These are phyloP conservation scores for Harringtonia lauricola DNA, from an alignment of 2,329 filamentous ascomycete species.

Conservation along the genomic window DNA sequence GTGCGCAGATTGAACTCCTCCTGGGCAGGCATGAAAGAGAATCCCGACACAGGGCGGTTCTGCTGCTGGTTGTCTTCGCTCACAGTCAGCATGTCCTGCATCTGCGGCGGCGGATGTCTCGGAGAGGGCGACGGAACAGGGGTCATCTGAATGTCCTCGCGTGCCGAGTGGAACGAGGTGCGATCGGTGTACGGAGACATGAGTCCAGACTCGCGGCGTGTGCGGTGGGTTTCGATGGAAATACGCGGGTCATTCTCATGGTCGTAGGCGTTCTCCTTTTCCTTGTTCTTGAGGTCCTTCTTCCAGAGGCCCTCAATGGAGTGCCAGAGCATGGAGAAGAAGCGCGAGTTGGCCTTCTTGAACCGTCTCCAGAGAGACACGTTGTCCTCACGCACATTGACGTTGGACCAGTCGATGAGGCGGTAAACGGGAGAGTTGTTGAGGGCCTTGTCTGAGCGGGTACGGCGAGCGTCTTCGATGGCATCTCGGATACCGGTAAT, in stretches of 20 bases:
- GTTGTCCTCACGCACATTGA: slow-evolving; percentile 82
- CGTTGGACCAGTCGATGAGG: slow-evolving; percentile 79
- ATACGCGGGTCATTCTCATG: slow-evolving; percentile 43
- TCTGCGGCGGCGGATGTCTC: slow-evolving; percentile 21
- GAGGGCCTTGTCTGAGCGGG: slow-evolving; percentile 79
- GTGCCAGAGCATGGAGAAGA: slow-evolving; percentile 42
- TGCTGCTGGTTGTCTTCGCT: slow-evolving; percentile 24
- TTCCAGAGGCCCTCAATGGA: slow-evolving; percentile 35
- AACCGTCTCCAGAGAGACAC: slow-evolving; percentile 76
- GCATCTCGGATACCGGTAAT: slow-evolving; percentile 91
- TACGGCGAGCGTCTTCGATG: slow-evolving; percentile 89
- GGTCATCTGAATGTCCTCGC: slow-evolving; percentile 85
- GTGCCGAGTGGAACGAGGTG: slow-evolving; percentile 40
- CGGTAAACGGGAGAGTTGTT: slow-evolving; percentile 95
- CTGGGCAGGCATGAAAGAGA: slow-evolving; percentile 25
- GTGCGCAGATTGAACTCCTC: slow-evolving; percentile 23
- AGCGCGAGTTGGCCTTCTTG: slow-evolving; percentile 75
- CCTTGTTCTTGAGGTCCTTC: slow-evolving; percentile 38
- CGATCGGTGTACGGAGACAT: slow-evolving; percentile 36
- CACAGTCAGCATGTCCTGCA: slow-evolving; percentile 24
- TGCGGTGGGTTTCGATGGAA: slow-evolving; percentile 54
- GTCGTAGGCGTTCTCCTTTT: slow-evolving; percentile 30
- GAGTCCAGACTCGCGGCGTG: slow-evolving; percentile 42
- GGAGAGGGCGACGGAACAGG: slow-evolving; percentile 76
- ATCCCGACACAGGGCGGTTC: slow-evolving; percentile 18